Base-by-base conservation (phyloP, 2,329 filamentous ascomycete species). In the Zymoseptoria passerinii region DNA sequence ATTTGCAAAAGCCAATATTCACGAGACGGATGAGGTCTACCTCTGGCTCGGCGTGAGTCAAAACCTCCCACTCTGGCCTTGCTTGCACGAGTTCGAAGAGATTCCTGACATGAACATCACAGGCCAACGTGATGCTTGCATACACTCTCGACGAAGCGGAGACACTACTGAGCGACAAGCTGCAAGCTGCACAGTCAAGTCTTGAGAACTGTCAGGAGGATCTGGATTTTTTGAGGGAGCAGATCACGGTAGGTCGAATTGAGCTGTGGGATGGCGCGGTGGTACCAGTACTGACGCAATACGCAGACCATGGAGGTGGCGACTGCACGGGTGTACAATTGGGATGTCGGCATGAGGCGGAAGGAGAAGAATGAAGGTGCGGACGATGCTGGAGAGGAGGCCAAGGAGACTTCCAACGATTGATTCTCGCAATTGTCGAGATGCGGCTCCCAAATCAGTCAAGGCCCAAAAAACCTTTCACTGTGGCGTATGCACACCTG, bases 261-360 rank as follows among this genome's bases (percentile, higher is more conserved):
- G 48, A 28, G 52, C 10, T n/a, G 44, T 16, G 55, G 4, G 18
- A 23, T 18, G 27, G 65, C 9, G 63, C 55, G 10, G 9, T 9
- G 20, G 6, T 8, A 53, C 55, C 7, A 50, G 40, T 54, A 35
- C 59, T 65, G 58, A 67, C 51, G 56, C 67, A 64, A 13, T 63
- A 51, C 49, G n/a, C 65, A 95, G 90, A 96, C 92, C 0, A 87
- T 99, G 79, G 94, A 99, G 75, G 94, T 99, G 35, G 94, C 94
- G 3, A 91, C 92, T 48, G 94, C 94, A 20, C 83, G 94, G 64
- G 92, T 99, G n/a, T 97, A 99, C 76, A 99, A 99, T 75, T 97
- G 94, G 92, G 94, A 99, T 70, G 91, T 99, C 4, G 90, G 92
- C 50, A 89, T 96, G 78, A 90, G 95, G 76, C 82, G 94, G 67